Evolutionary conservation across 2,329 filamentous ascomycete species (phyloP), one percentile per base, ranked within the genome.

Genomic region (Keithomyces neogunnii): DNA sequence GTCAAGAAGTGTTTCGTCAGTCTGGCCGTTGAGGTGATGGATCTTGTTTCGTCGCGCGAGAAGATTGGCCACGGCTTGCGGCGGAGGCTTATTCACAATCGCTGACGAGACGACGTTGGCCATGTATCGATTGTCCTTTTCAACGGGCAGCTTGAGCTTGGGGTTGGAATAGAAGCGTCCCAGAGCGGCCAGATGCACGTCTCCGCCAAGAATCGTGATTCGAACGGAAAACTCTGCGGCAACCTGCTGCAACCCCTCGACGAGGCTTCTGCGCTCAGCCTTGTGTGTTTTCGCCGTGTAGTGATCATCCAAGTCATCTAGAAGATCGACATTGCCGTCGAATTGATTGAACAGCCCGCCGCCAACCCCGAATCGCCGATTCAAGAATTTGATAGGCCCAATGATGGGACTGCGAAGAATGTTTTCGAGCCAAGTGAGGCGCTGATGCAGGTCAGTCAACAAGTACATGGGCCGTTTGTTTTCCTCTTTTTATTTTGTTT

Each of bases 401-500:
- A 96, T 91, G 29, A 96, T 59, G 0, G 92, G 91, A 54, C 89
- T 95, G 13, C 80, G 80, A 59, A 97, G 81, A 52, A 96, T 87
- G 62, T 96, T 96, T 66, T 97, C 92, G 4, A 96, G 77, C 92
- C 92, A 96, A n/a, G 91, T 93, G 50, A 96, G 76, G 59, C 92
- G 89, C 77, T 83, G 56, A 3, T n/a, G 6, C 11, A 35, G 5
- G 50, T 61, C 39, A 59, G 55, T 53, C 26, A 13, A 29, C n/a
- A 13, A 6, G 28, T 43, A 19, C 19, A 19, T 19, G 19, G 19
- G 19, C 19, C 19, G 19, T 19, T 19, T 36, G 36, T 29, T 26
- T 7, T 3, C 2, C 38, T 26, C 5, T 2, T 8, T 19, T 26
- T 26, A 4, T 19, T 40, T 40, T 4, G 19, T 3, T 39, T 31